A percentile compares a stretch with the other conserved stretches of the same genome.
Conservation (phyloP, 2,329 filamentous ascomycete genomes). For the Fusarium subglutinans region DNA sequence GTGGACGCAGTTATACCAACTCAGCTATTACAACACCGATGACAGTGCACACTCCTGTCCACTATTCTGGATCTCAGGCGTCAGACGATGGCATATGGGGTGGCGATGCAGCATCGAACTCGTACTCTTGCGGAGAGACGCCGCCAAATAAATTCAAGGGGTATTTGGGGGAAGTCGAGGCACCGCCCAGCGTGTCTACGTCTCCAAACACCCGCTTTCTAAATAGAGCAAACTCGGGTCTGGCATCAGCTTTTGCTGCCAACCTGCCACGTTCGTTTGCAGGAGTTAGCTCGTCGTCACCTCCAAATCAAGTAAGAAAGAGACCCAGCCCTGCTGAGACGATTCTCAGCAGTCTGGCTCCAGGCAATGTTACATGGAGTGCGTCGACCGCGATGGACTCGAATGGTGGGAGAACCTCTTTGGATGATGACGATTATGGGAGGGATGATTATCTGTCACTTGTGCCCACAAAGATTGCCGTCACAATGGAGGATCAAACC, state of each 20-base stretch:
- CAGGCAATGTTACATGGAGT: constrained; percentile 61
- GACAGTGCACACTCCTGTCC: constrained; percentile 63
- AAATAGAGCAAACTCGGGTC: constrained; percentile 62
- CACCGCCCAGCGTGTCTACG: constrained; percentile 64
- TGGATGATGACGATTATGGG: constrained; percentile 63
- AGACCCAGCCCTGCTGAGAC: constrained; percentile 70
- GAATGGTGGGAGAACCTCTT: constrained; percentile 58
- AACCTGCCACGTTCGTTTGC: constrained; percentile 62
- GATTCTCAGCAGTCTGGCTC: constrained; percentile 64
- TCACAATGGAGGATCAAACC: constrained; percentile 69
- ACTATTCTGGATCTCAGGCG: constrained; percentile 64
- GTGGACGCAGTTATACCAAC: constrained; percentile 61
- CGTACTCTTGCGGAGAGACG: constrained; percentile 70
- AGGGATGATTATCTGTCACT: constrained; percentile 58
- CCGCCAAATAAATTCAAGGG: constrained; percentile 63
- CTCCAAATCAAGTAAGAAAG: constrained; percentile 58
- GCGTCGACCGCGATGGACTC: constrained; percentile 58
- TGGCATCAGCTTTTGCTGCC: constrained; percentile 65
- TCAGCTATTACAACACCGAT: constrained; percentile 67
- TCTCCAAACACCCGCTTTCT: constrained; percentile 66
- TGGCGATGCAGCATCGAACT: constrained; percentile 64
- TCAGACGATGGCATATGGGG: constrained; percentile 64
- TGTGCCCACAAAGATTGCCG: constrained; percentile 61
- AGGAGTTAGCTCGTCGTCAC: constrained; percentile 54
- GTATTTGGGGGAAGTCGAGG: constrained; percentile 56